A percentile compares a stretch with the other conserved stretches of the same genome.
Conservation (phyloP, 257 asterid species). For the Solanum okadae region DNA sequence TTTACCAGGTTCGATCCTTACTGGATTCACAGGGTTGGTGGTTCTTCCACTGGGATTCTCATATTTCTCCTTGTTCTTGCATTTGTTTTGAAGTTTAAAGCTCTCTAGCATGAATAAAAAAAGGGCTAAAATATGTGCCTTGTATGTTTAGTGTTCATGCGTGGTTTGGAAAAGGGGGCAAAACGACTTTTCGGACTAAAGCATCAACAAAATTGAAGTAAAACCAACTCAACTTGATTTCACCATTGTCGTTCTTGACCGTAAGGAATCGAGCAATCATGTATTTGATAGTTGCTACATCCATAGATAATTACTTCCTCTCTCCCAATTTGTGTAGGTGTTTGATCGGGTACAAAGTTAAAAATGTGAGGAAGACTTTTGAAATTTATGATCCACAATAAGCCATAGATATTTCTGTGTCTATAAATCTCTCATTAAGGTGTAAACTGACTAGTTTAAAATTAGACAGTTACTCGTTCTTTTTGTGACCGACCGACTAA, state of each 20-base stretch:
- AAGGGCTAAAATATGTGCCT: background rate
- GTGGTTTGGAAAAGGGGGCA: background rate
- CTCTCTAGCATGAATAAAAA: background rate
- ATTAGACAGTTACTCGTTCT: background rate
- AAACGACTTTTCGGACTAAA: background rate
- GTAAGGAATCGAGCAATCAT: background rate
- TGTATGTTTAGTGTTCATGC: background rate
- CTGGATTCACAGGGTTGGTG: constrained; percentile 42
- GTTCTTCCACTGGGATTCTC: constrained; percentile 40
- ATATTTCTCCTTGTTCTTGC: constrained; percentile 27
- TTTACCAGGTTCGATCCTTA: constrained; percentile 26
- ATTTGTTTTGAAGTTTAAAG: constrained; percentile 30
- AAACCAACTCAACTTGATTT: background rate
- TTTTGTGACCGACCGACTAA: background rate
- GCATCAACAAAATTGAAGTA: background rate
- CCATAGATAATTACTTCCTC: background rate
- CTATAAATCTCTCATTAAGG: background rate
- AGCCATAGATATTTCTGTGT: background rate
- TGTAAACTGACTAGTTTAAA: background rate
- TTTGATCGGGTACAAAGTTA: background rate
- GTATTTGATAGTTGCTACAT: background rate
- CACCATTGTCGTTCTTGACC: background rate
- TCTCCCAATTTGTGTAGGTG: background rate
- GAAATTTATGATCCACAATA: background rate
- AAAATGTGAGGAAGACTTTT: background rate